These are phyloP conservation scores for Acacia confusa DNA, from an alignment of 306 rosid genomes.

Conservation along the genomic window DNA sequence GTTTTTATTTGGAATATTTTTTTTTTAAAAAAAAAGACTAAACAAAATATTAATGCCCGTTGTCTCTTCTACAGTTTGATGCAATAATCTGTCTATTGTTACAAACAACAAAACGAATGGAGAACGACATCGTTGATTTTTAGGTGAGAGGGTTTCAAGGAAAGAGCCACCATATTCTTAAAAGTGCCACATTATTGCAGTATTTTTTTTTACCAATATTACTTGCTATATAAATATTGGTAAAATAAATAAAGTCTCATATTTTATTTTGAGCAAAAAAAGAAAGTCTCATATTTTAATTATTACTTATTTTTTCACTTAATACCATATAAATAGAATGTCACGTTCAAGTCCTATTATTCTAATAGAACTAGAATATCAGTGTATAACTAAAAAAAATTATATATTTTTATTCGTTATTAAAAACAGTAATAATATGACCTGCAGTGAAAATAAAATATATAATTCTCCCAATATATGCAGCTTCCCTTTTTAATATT, in stretches of 20 bases:
- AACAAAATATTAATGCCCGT: background rate
- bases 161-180: background rate
- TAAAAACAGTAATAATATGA: background rate
- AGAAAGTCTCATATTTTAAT: too few species aligned
- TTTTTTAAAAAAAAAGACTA: background rate
- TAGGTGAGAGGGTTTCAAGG: background rate
- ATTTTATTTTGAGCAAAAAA: too few species aligned
- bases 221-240: too few species aligned
- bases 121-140: background rate
- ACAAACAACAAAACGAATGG: background rate
- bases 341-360: background rate
- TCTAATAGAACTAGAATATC: background rate
- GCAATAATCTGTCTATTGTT: background rate
- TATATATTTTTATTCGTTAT: background rate
- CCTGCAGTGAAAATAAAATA: background rate
- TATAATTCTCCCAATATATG: background rate
- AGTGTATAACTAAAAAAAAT: background rate
- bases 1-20: background rate
- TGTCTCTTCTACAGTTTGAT: background rate
- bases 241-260: too few species aligned
- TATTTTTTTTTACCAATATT: background rate
- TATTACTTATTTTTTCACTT: background rate
- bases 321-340: background rate
- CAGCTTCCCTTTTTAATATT: background rate
- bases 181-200: background rate